These are phyloP conservation scores for Aspergillus carlsbadensis DNA, from an alignment of 495 filamentous ascomycete genomes.

Conservation along the genomic window DNA sequence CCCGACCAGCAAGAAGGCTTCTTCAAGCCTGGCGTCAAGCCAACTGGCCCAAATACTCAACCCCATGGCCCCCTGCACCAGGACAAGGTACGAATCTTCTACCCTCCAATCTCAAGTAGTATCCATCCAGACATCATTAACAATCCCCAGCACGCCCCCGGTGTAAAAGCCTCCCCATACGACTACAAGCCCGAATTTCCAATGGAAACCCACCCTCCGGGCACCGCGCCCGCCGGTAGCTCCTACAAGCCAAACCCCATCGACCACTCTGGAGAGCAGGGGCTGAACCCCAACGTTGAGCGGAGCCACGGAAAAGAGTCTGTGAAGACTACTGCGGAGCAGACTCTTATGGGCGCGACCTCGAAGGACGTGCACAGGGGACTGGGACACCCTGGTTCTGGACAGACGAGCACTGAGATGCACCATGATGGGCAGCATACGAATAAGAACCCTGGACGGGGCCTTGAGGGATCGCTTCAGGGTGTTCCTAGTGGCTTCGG, in stretches of 20 bases:
- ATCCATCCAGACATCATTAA: slow-evolving; percentile 28
- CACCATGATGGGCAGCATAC: slow-evolving; percentile 51
- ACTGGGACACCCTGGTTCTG: slow-evolving; percentile 59
- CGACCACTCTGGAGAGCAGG: slow-evolving; percentile 44
- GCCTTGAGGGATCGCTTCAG: slow-evolving; percentile 45
- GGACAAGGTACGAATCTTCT: slow-evolving; percentile 3
- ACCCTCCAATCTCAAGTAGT: neutral
- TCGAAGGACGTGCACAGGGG: slow-evolving; percentile 60
- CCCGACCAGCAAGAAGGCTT: slow-evolving; percentile 51
- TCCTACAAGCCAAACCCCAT: slow-evolving; percentile 59
- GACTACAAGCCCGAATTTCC: slow-evolving; percentile 64
- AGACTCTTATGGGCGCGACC: slow-evolving; percentile 63
- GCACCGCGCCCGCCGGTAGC: slow-evolving; percentile 60
- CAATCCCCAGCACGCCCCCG: slow-evolving; percentile 62
- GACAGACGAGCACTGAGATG: slow-evolving; percentile 59
- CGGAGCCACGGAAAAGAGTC: slow-evolving; percentile 43
- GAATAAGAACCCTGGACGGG: slow-evolving; percentile 47
- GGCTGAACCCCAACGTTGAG: slow-evolving; percentile 42
- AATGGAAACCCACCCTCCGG: slow-evolving; percentile 58
- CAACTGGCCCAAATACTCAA: slow-evolving; percentile 2
- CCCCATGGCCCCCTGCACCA: neutral
- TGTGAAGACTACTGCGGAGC: slow-evolving; percentile 41
- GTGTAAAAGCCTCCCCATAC: slow-evolving; percentile 54
- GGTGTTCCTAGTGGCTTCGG: slow-evolving; percentile 47
- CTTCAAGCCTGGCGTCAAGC: slow-evolving; percentile 42